Evolutionary conservation across 768 basidiomycete genomes (phyloP), one percentile per base, ranked within the genome.

Genomic region (Collybia nuda): DNA sequence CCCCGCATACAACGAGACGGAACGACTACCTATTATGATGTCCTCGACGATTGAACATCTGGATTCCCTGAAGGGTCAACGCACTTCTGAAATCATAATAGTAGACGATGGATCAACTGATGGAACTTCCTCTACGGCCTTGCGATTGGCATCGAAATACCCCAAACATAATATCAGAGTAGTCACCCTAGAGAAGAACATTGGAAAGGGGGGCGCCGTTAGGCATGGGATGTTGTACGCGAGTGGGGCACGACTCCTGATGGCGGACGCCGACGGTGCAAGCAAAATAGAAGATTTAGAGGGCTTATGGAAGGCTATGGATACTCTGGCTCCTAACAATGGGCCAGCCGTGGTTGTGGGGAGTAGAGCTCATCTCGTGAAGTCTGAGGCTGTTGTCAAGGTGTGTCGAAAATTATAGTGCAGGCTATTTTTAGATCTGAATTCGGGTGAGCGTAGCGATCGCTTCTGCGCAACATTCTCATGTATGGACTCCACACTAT

Each of bases 221-320:
- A 76, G 88, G 28, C 95, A 97, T 68, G 94, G 95, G 29, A 90
- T 95, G 82, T 65, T 95, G 55, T 84, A 88, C 60, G 79, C 84
- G 6, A 78, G 90, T 3, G 95, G 95, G 6, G 69, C 76, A 56
- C 73, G 90, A 8, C 71, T 97, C 40, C 70, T 98, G 46, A 93
- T 97, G 82, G 95, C 87, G 38, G 95, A 98, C 61, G 95, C 95
- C 6, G 95, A 98, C 58, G 95, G 90, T 3, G 95, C 95, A 28
- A 94, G 92, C 53, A 77, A 84, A 41, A 94, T 98, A 60, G 76
- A 81, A 40, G 95, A 97, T 62, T 65, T 98, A 17, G 88, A 91
- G 56, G 61, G 72, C n/a, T 70, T 98, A 22, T 91, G 93, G 82
- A 69, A 69, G 14, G 79, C 79, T 22, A 86, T 95, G 81, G 88